phyloP scores from a whole-genome alignment of 106 monocot species.

The Xerophyta viscosa region DNA sequence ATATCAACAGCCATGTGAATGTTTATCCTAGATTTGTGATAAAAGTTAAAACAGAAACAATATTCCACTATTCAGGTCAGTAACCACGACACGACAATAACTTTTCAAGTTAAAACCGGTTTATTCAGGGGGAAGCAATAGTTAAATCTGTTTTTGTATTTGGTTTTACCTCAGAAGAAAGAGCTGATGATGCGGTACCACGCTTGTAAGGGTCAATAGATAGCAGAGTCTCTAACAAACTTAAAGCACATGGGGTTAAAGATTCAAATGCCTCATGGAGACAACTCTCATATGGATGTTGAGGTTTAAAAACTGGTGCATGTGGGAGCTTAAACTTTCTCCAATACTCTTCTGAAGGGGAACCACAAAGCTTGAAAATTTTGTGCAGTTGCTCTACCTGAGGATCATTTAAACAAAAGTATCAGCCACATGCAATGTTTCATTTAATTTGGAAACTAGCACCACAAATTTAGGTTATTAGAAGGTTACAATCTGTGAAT shows the following conservation, averaged over 20 bases:
- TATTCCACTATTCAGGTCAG: no score
- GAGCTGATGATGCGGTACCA: slow-evolving; percentile 54
- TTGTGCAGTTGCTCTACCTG: slow-evolving; percentile 78
- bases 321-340: slow-evolving; percentile 58
- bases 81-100: no score
- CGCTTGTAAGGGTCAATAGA: slow-evolving; percentile 61
- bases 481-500: no score
- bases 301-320: slow-evolving; percentile 70
- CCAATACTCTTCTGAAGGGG: slow-evolving; percentile 75
- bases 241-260: slow-evolving; percentile 41
- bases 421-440: no score
- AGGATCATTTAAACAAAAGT: no score
- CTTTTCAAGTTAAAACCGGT: slow-evolving; percentile 55
- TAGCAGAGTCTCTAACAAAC: slow-evolving; percentile 49
- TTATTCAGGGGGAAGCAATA: no score
- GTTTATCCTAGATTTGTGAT: no score
- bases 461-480: no score
- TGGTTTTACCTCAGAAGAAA: slow-evolving; percentile 55
- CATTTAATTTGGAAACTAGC: no score
- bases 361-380: slow-evolving; percentile 79
- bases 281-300: slow-evolving; percentile 56
- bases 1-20: no score
- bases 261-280: slow-evolving; percentile 50
- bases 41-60: no score
- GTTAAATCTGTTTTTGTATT: no score